Evolutionary conservation across 2,329 filamentous ascomycete genomes (phyloP), one percentile per base, ranked within the genome.

Genomic region (Microdochium bolleyi): DNA sequence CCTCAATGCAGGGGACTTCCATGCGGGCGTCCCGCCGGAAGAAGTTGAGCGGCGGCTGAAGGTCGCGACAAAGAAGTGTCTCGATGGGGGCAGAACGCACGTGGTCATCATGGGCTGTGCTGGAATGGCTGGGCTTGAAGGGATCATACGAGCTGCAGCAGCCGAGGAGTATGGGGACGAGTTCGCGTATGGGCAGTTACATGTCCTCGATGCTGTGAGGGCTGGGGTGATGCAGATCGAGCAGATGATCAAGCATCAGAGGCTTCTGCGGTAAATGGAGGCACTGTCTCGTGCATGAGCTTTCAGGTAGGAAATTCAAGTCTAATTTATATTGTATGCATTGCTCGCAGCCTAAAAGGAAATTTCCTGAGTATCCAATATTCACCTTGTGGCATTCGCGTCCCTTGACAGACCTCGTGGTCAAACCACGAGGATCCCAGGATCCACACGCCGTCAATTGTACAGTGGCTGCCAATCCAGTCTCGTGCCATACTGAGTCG

Each of bases 51-150:
- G 66, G 54, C 84, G 82, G 61, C 82, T 96, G 64, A 83, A 77
- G 58, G 77, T 82, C 16, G 90, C 91, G 0, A 88, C 89, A 0
- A 80, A 77, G 65, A 73, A 77, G 50, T 70, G 96, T 24, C 69
- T 95, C 25, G 66, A 64, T 8, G 74, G 73, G 13, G 73, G 77
- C 0, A 72, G 75, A 3, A 79, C 92, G 0, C 73, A 76, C 3
- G 87, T 84, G 24, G 81, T 96, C 8, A 87, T 89, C 62, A 79
- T 96, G 73, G 92, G 92, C 0, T 96, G 92, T 66, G 92, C 89
- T 2, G 92, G 91, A 0, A 96, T 96, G 92, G 85, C 86, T 1
- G 92, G 91, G 0, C 78, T 96, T 70, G 87, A 94, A 60, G 75
- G 82, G 41, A 85, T 85, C 54, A 90, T 96, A 38, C 78, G 85